These are phyloP conservation scores for Trametes cingulata DNA, from an alignment of 768 basidiomycete species.

Conservation along the genomic window DNA sequence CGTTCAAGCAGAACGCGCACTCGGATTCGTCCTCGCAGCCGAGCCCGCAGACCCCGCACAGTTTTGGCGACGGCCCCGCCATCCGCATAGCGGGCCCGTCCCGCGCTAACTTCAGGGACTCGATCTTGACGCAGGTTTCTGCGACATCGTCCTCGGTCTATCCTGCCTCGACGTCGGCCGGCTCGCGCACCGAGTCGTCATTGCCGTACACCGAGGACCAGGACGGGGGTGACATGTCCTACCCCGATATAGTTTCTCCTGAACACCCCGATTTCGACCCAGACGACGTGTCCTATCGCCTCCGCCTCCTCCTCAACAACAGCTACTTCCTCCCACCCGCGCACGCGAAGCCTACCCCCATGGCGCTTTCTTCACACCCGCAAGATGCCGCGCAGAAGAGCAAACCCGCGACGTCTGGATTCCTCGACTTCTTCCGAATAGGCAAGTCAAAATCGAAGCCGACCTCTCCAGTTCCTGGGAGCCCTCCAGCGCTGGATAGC, in stretches of 20 bases:
- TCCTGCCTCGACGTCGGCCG: conserved; percentile 68
- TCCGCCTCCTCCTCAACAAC: conserved; percentile 82
- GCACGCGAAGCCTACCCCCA: conserved; percentile 75
- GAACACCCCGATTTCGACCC: conserved; percentile 40
- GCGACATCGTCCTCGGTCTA: conserved; percentile 76
- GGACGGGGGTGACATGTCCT: conserved; percentile 39
- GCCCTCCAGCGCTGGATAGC: conserved; percentile 25
- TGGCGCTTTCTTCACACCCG: conserved; percentile 55
- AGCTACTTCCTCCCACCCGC: conserved; percentile 89
- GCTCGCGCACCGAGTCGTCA: conserved; percentile 63
- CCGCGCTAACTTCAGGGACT: conserved; percentile 40
- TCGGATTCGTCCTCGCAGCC: conserved; percentile 33
- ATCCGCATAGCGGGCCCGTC: conserved; percentile 23
- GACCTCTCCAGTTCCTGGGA: conserved; percentile 39
- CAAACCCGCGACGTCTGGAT: conserved; percentile 50
- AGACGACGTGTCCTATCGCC: conserved; percentile 84
- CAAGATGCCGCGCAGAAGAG: conserved; percentile 42
- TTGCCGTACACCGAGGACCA: conserved; percentile 56
- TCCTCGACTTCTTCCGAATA: conserved; percentile 72
- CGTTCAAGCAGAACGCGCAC: conserved; percentile 31
- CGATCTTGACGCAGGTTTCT: conserved; percentile 61
- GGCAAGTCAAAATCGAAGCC: conserved; percentile 70
- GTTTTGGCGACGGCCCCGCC: conserved; percentile 9
- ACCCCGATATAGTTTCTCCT: conserved; percentile 26
- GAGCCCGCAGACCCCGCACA: conserved; percentile 30